Base-by-base conservation (phyloP, 1,139 yeast species). In the Zygosaccharomyces sapae region DNA sequence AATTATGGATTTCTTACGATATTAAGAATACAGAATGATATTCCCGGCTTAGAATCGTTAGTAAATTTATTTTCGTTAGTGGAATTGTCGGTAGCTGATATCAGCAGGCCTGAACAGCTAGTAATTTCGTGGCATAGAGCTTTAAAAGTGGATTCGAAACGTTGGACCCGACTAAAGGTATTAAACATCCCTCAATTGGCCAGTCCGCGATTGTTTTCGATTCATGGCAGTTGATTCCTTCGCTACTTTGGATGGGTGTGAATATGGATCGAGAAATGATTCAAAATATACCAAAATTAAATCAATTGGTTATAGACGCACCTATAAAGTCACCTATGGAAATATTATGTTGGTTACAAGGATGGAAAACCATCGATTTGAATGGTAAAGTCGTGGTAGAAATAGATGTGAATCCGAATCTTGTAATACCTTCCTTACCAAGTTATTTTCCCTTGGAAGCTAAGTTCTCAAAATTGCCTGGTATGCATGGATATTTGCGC, bases 201-300 rank as follows among this genome's bases (percentile, higher is more conserved):
- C 10, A 50, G 38, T 33, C 49, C 49, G 3, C 49, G 44, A 37
- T 8, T 52, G 10, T 35, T 54, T 48, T 44, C 39, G 51, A 55
- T 3, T 10, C 47, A 2, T 40, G 49, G 31, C 12, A 12, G 1
- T 12, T 45, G 9, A 20, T 53, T 5, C 54, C 55, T 2, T 45
- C 53, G 4, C 24, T 55, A 13, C 18, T 37, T 7, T 25, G 25
- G 27, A 35, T 55, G 18, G 47, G 41, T 8, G 40, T 39, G 1
- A 19, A 24, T 13, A 39, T 51, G 9, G 35, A 33, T 3, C 43
- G 47, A 1, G 27, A 38, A 3, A 8, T 20, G 4, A 35, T 50
- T 22, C 16, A 29, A 8, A 41, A 45, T 13, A 45, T 52, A 5
- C 51, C 53, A 13, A 27, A 7, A 16, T 34, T 44, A 8, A 34